Conservation (phyloP, 176 grass and related monocot species). For the Triticum dicoccoides region DNA sequence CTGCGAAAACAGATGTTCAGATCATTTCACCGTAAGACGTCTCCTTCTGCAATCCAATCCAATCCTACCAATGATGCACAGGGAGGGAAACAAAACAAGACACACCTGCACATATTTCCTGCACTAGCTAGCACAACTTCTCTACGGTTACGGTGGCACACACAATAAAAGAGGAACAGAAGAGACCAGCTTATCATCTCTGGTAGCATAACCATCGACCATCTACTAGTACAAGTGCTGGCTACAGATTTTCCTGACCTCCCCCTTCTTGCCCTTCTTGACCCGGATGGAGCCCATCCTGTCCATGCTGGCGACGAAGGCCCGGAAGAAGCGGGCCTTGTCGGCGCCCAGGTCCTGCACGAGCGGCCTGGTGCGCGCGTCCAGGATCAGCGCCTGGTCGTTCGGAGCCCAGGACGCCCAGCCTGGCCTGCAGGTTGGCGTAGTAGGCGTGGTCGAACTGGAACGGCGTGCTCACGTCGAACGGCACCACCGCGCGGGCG, state of each 20-base stretch:
- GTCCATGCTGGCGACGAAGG: constrained; percentile 60
- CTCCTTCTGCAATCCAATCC: no score
- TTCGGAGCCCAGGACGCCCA: constrained; percentile 80
- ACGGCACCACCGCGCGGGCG: constrained; percentile 54
- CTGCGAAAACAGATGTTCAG: no score
- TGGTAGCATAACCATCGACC: background rate
- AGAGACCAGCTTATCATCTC: background rate
- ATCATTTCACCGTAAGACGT: no score
- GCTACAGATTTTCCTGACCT: constrained; percentile 79
- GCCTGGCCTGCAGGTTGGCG: constrained; percentile 63
- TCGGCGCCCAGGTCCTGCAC: constrained; percentile 56
- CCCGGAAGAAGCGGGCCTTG: constrained; percentile 65
- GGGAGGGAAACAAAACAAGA: background rate
- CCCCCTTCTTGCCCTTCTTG: constrained; percentile 84
- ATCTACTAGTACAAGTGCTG: constrained; percentile 34
- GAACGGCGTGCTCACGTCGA: constrained; percentile 72
- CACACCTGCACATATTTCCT: background rate
- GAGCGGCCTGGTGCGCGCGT: constrained; percentile 56
- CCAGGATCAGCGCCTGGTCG: constrained; percentile 73
- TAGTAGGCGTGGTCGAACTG: constrained; percentile 72
- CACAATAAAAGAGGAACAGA: background rate
- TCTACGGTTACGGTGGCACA: background rate
- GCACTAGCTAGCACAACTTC: background rate
- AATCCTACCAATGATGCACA: no score
- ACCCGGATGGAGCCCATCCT: constrained; percentile 73